These are phyloP conservation scores for Naganishia randhawae DNA, from an alignment of 768 basidiomycete species.

Conservation along the genomic window DNA sequence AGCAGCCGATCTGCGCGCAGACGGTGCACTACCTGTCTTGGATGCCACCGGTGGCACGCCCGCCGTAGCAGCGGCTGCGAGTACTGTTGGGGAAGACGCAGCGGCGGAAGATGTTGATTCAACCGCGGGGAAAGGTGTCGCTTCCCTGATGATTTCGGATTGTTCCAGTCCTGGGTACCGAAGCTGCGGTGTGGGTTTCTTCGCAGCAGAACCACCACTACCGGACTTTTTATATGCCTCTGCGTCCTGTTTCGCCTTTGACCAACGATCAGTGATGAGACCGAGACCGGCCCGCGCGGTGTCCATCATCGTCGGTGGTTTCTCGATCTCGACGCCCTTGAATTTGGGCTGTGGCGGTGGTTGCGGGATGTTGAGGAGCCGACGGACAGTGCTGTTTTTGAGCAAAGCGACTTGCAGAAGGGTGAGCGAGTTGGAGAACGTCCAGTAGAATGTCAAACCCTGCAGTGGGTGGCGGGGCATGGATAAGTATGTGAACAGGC, in stretches of 20 bases:
- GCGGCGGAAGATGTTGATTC: background rate
- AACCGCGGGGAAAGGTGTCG: slow-evolving; percentile 4
- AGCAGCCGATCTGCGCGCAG: background rate
- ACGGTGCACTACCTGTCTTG: background rate
- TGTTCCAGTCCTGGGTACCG: slow-evolving; percentile 15
- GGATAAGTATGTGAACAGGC: background rate
- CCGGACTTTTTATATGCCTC: background rate
- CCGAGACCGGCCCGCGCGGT: background rate
- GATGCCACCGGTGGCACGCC: background rate
- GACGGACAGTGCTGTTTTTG: slow-evolving; percentile 54
- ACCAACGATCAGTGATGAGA: slow-evolving; percentile 8
- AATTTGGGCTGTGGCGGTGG: slow-evolving; percentile 25
- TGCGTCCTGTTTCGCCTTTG: slow-evolving; percentile 14
- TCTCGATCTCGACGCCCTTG: slow-evolving; percentile 14
- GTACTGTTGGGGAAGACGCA: background rate
- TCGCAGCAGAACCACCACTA: background rate
- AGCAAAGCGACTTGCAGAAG: slow-evolving; percentile 58
- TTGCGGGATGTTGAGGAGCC: slow-evolving; percentile 39
- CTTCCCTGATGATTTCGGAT: slow-evolving; percentile 29
- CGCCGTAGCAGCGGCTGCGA: background rate
- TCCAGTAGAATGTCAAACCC: slow-evolving; percentile 63
- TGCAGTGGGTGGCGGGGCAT: slow-evolving; percentile 34
- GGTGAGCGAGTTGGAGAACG: slow-evolving; percentile 57
- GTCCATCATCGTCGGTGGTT: slow-evolving; percentile 24
- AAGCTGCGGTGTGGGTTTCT: background rate